These are phyloP conservation scores for Atkinsonella texensis DNA, from an alignment of 2,329 filamentous ascomycete genomes.

Conservation along the genomic window DNA sequence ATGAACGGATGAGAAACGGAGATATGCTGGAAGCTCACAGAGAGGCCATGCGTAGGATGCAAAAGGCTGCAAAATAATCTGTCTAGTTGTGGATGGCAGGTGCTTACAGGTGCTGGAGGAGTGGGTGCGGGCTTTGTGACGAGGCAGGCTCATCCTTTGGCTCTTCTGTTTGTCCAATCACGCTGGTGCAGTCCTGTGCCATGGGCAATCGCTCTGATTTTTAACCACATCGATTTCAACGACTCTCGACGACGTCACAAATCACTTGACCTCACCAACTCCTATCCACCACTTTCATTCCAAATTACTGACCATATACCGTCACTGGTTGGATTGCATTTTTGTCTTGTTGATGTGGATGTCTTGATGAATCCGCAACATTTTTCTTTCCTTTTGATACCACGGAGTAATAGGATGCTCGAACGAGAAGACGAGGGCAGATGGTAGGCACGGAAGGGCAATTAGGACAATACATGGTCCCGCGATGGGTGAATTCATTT, in stretches of 20 bases:
- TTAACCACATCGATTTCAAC: too few species aligned
- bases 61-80: conserved; percentile 24
- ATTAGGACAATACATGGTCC: neutral
- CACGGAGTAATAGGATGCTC: neutral
- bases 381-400: conserved; percentile 3
- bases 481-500: neutral
- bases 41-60: conserved; percentile 71
- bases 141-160: neutral
- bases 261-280: too few species aligned
- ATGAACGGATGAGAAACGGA: conserved; percentile 64
- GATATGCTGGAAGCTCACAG: conserved; percentile 66
- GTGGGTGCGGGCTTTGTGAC: neutral
- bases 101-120: neutral
- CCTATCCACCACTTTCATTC: too few species aligned
- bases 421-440: neutral
- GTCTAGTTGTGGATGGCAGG: neutral
- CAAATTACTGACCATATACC: neutral
- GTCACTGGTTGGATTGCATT: neutral
- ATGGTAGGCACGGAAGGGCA: neutral
- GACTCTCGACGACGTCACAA: too few species aligned
- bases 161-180: neutral
- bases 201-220: too few species aligned
- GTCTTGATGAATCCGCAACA: neutral
- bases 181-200: neutral
- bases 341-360: neutral